phyloP scores from a whole-genome alignment of 1,284 basidiomycete genomes.

The Microbotryomycetes sp. region DNA sequence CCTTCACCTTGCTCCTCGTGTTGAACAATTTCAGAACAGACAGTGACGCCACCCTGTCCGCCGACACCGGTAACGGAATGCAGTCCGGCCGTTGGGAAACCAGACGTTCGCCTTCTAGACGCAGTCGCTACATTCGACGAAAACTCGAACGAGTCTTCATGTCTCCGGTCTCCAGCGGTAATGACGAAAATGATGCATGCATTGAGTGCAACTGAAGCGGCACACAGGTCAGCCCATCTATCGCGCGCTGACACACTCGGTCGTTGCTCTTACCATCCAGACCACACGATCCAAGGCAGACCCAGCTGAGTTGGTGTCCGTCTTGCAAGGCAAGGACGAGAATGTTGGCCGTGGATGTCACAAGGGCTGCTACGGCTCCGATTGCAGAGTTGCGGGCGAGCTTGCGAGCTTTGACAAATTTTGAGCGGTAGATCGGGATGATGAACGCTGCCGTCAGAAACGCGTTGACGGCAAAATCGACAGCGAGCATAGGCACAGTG shows the following conservation, averaged over 20 bases:
- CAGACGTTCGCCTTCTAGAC: not conserved
- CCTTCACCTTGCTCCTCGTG: not conserved
- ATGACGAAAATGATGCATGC: conserved; percentile 22
- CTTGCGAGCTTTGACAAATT: conserved; percentile 39
- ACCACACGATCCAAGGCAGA: conserved; percentile 52
- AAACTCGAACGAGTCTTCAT: conserved; percentile 2
- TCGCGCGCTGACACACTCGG: not conserved
- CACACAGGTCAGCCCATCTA: not conserved
- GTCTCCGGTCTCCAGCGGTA: not conserved
- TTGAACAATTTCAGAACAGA: not conserved
- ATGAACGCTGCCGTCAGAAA: conserved; percentile 48
- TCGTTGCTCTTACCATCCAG: conserved; percentile 38
- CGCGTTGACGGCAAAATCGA: conserved; percentile 47
- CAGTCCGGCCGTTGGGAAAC: not conserved
- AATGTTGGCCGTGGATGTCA: conserved; percentile 48
- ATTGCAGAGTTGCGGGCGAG: conserved; percentile 34
- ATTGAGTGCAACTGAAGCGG: conserved; percentile 20
- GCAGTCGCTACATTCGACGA: not conserved
- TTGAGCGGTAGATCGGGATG: conserved; percentile 45
- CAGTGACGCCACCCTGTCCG: not conserved
- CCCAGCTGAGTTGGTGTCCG: conserved; percentile 51
- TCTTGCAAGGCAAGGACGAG: conserved; percentile 48
- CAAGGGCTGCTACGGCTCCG: conserved; percentile 47
- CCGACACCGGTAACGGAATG: not conserved
- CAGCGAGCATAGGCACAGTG: conserved; percentile 45